These are phyloP conservation scores for Phyllosticta paracitricarpa DNA, from an alignment of 2,329 filamentous ascomycete genomes.

Conservation along the genomic window DNA sequence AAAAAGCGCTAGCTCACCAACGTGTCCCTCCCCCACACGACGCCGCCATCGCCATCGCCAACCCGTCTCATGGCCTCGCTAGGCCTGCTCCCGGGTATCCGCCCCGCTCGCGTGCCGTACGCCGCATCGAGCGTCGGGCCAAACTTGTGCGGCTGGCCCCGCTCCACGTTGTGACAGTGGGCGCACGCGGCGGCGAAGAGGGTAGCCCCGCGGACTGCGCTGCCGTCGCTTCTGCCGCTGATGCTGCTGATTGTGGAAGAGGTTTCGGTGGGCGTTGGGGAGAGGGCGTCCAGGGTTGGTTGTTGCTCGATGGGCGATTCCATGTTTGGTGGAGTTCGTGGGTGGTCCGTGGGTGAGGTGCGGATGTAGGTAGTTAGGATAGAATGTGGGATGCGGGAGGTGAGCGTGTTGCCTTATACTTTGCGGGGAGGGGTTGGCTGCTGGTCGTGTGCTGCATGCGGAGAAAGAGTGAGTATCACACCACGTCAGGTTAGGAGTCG, in stretches of 20 bases:
- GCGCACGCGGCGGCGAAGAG: neutral
- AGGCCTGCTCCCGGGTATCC: neutral
- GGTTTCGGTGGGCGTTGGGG: neutral
- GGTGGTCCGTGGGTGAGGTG: neutral
- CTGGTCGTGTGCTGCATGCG: neutral
- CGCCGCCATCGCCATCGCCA: neutral
- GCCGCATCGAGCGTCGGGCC: neutral
- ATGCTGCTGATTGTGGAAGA: no score
- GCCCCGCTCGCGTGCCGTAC: slow-evolving; percentile 6
- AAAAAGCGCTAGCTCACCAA: neutral
- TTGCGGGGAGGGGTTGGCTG: neutral
- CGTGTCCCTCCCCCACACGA: neutral
- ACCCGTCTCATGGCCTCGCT: neutral
- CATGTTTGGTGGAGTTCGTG: neutral
- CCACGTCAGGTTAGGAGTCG: neutral
- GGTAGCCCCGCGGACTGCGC: neutral
- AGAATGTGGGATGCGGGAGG: neutral
- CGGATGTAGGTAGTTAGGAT: neutral
- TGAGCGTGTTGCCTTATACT: neutral
- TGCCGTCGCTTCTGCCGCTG: neutral
- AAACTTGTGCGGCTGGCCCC: neutral
- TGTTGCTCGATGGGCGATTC: neutral
- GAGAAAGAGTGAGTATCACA: neutral
- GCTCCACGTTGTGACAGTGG: neutral
- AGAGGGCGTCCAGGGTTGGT: neutral